Base-by-base conservation (phyloP, 1,284 basidiomycete species). In the Lignosus rhinocerotis region DNA sequence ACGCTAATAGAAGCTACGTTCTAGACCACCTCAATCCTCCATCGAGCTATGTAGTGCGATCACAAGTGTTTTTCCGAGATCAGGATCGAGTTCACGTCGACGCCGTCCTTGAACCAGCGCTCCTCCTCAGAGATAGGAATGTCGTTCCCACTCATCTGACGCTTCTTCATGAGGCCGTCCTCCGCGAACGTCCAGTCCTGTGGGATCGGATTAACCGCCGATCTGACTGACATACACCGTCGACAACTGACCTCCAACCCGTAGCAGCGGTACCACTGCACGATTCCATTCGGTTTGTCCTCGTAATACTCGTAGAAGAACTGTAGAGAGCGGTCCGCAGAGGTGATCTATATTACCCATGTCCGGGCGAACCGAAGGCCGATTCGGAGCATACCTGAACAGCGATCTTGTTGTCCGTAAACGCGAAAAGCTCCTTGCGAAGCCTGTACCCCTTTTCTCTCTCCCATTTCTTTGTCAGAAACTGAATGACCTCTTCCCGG, bases 231-330 rank as follows among this genome's bases (percentile, higher is more conserved):
- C 30, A 42, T 19, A 21, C 7, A 8, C 42, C 1, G 11, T 14
- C 25, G 43, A 8, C 8, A 6, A 12, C 46, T 4, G 2, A 75
- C 75, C 69, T 75, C 82, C 14, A 86, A 71, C 0, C 85, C 84
- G 66, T 86, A 86, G 45, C 77, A 79, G 25, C 85, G 71, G 59
- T 74, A 80, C 83, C 84, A 85, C 62, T 80, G 75, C 34, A 75
- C 76, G 14, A 68, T 66, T 9, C 67, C 74, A 51, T 76, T 75
- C 21, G 66, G 49, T 57, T 70, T 70, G 14, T 32, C 53, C 32
- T 78, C 75, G 57, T 71, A 79, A 71, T 78, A 84, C 68, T 87
- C 85, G 69, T 86, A 86, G 76, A 82, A 86, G 71, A 86, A 86
- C 73, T 85, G 5, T 66, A 14, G 8, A 41, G 21, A 47, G 8